Evolutionary conservation across 257 asterid species (phyloP), one percentile per base, ranked within the genome.

Genomic region (Scutellaria baicalensis): DNA sequence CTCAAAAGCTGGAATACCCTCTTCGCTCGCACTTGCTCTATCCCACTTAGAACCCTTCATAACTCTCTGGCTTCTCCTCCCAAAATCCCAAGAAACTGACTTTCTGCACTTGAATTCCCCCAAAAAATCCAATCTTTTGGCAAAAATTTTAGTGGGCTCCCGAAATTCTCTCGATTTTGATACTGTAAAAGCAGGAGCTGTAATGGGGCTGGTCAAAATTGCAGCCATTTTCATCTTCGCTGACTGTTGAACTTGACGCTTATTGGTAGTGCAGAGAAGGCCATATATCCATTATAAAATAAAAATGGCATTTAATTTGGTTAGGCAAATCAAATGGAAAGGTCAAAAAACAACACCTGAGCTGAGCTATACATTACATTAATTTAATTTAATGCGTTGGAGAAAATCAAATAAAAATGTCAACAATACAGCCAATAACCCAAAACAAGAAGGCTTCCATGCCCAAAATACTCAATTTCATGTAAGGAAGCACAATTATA

Each of bases 1-100:
- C 72, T 88, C 87, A 43, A 88, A 75, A 61, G 80, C 76, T 47
- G 44, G 54, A 67, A 75, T 11, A 18, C 78, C 77, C 57, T 79
- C 87, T 17, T 76, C 88, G 9, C 74, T 75, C 14, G 44, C 17
- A 33, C 67, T 73, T 2, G 60, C 78, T 12, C 66, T 35, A 47
- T 68, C 72, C 58, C 39, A 52, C 11, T 1, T 38, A 43, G 68
- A 65, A 58, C 75, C 85, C 52, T 55, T 47, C 88, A 76, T 79
- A 6, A 3, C n/a, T 63, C 52, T 68, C 64, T 23, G 79, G 3
- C 59, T 55, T 61, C 11, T 20, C 9, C 66, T 36, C 57, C 64
- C 31, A 14, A 38, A 8, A 55, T 12, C 39, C 73, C 73, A 59
- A 65, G 39, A 79, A 77, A 63, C 66, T 42, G 81, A 61, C 49